phyloP scores from a whole-genome alignment of 2,329 filamentous ascomycete genomes.

The Paecilomyces sp. region DNA sequence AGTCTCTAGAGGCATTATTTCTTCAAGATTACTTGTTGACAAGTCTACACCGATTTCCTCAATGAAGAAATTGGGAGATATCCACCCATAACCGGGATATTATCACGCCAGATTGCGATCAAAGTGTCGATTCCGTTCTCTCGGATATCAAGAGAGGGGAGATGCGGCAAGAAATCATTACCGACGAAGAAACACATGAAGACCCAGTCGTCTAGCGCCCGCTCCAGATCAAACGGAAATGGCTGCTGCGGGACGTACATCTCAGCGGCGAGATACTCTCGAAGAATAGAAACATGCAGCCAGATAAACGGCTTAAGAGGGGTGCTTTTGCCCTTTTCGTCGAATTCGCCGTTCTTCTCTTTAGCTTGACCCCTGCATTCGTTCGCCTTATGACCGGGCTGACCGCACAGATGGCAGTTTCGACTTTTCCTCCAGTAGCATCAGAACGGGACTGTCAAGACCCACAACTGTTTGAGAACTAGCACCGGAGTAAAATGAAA shows the following conservation, averaged over 20 bases:
- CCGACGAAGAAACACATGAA: slow-evolving; percentile 99
- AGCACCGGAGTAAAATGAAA: no score
- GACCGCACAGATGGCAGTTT: slow-evolving; percentile 81
- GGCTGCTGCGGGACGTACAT: slow-evolving; percentile 73
- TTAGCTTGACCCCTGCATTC: slow-evolving; percentile 76
- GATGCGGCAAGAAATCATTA: slow-evolving; percentile 95
- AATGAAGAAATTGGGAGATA: slow-evolving; percentile 44
- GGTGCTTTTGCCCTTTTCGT: slow-evolving; percentile 67
- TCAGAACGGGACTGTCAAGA: no score
- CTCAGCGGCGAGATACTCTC: slow-evolving; percentile 89
- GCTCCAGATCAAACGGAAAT: slow-evolving; percentile 88
- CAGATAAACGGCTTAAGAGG: slow-evolving; percentile 92
- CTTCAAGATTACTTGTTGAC: no score
- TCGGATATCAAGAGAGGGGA: slow-evolving; percentile 94
- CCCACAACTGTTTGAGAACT: no score
- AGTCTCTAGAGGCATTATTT: no score
- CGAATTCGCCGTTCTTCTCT: slow-evolving; percentile 69
- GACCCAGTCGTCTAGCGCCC: slow-evolving; percentile 94
- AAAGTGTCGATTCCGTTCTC: slow-evolving; percentile 96
- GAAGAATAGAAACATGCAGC: slow-evolving; percentile 85
- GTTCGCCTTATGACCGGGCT: slow-evolving; percentile 82
- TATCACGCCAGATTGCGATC: slow-evolving; percentile 95
- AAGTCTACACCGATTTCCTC: no score
- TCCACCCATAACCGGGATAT: slow-evolving; percentile 82
- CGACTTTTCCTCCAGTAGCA: slow-evolving; percentile 37